Evolutionary conservation across 2,329 filamentous ascomycete species (phyloP).

Genomic region (Pseudogymnoascus sp.): DNA sequence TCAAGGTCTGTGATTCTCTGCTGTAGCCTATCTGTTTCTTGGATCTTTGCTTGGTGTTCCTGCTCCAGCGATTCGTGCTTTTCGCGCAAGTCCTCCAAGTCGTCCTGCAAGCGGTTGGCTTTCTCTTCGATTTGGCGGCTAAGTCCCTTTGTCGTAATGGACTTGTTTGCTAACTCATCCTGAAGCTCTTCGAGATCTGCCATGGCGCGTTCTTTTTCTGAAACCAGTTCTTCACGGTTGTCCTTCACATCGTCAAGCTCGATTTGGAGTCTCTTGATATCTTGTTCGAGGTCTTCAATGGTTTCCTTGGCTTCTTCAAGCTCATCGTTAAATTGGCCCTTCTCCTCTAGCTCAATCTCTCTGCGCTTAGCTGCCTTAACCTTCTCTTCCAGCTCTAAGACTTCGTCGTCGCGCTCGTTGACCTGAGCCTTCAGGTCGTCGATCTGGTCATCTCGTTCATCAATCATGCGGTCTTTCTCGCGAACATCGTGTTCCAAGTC

Average conservation of each 20-base stretch:
- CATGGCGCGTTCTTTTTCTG: constrained; percentile 51
- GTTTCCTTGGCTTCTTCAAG: constrained; percentile 49
- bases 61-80: constrained; percentile 35
- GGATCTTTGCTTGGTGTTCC: constrained; percentile 37
- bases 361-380: constrained; percentile 49
- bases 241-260: constrained; percentile 49
- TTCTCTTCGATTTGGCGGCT: constrained; percentile 71
- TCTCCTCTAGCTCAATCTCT: constrained; percentile 49
- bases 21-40: constrained; percentile 33
- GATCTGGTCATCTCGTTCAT: constrained; percentile 68
- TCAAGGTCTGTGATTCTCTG: constrained; percentile 35
- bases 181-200: constrained; percentile 59
- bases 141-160: constrained; percentile 65
- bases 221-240: constrained; percentile 45
- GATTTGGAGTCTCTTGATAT: constrained; percentile 46
- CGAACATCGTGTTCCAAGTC: constrained; percentile 70
- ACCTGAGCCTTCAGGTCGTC: constrained; percentile 55
- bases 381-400: constrained; percentile 51
- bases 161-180: constrained; percentile 73
- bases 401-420: constrained; percentile 44
- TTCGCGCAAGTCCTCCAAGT: constrained; percentile 48
- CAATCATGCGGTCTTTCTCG: constrained; percentile 66
- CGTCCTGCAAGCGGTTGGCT: constrained; percentile 56
- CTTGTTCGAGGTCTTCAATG: constrained; percentile 51
- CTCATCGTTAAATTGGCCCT: constrained; percentile 44